A percentile compares a stretch with the other conserved stretches of the same genome.
These are phyloP conservation scores for Staphylotrichum longicolle DNA, from an alignment of 495 filamentous ascomycete genomes.

Conservation along the genomic window DNA sequence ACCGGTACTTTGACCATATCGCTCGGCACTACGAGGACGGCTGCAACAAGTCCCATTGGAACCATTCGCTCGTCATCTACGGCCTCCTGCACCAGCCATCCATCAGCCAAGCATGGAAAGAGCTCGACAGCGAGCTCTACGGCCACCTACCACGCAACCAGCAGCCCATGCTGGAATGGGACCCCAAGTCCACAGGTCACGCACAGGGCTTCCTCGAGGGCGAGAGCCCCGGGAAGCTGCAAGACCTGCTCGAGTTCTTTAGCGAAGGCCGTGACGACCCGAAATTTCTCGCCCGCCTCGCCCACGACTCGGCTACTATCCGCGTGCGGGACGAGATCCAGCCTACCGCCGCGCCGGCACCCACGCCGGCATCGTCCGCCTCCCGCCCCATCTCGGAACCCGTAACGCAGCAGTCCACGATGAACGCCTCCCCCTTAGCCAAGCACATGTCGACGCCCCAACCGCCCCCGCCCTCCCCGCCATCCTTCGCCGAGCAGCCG, in stretches of 20 bases:
- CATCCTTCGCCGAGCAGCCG: constrained; percentile 7
- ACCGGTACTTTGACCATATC: constrained; percentile 53
- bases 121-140: constrained; percentile 40
- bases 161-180: constrained; percentile 50
- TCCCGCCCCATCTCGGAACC: constrained; percentile 30
- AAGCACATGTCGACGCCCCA: constrained; percentile 32
- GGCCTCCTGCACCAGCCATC: constrained; percentile 50
- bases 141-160: constrained; percentile 41
- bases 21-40: constrained; percentile 50
- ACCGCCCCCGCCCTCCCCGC: not conserved
- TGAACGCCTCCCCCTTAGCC: constrained; percentile 12
- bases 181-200: constrained; percentile 44
- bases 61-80: constrained; percentile 51
- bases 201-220: constrained; percentile 50
- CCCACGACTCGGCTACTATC: constrained; percentile 44
- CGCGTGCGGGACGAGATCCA: constrained; percentile 30
- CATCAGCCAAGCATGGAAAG: constrained; percentile 49
- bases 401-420: constrained; percentile 19
- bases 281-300: constrained; percentile 40
- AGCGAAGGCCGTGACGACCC: constrained; percentile 42
- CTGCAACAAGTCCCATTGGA: constrained; percentile 48
- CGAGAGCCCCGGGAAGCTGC: constrained; percentile 47
- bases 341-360: constrained; percentile 9
- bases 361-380: constrained; percentile 1
- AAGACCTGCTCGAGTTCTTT: constrained; percentile 52